Evolutionary conservation across 495 filamentous ascomycete genomes (phyloP), one percentile per base, ranked within the genome.

Genomic region (Hypoxylon subgilvum): DNA sequence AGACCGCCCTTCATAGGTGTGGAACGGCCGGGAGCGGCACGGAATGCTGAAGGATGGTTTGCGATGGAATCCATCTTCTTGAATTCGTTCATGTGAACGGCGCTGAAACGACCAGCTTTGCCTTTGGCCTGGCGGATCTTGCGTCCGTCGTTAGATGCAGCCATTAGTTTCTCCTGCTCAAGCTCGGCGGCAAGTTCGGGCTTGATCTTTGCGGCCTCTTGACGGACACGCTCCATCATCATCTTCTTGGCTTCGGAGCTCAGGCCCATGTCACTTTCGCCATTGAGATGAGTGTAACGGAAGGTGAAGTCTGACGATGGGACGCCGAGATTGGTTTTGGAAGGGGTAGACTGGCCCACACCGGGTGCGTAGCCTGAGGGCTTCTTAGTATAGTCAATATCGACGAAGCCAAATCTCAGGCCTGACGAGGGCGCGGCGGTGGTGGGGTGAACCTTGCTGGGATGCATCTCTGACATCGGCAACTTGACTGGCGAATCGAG

Each of bases 31-130:
- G 80, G 77, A 19, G 84, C 78, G 13, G 84, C 82, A 28, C 92
- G 82, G 78, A 89, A 91, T 12, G 85, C 79, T 4, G 92, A 94
- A 3, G 90, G 75, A 74, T 97, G 92, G 49, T 84, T 85, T 17
- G 83, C 89, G 70, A 97, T 97, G 8, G 91, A 96, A 63, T 96
- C 91, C 92, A 97, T 96, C 79, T 94, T 97, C 73, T 88, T 90
- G 76, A 97, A 97, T 66, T 92, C 81, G 42, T 85, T 83, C 83
- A 88, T 88, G 68, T 97, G 92, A 42, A 81, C 84, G 50, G 89
- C 84, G 64, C 89, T 95, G 74, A 86, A 97, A 3, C 92, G 82
- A 30, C 84, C 75, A 39, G 81, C 78, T 69, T 87, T 93, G 43
- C 90, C 87, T 72, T 87, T 94, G 14, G 92, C 83, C 40, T 81